Percentiles rank a stretch among this genome's conserved stretches.
phyloP scores from a whole-genome alignment of 2,329 filamentous ascomycete species.

The Ceratocystis alfenasii region DNA sequence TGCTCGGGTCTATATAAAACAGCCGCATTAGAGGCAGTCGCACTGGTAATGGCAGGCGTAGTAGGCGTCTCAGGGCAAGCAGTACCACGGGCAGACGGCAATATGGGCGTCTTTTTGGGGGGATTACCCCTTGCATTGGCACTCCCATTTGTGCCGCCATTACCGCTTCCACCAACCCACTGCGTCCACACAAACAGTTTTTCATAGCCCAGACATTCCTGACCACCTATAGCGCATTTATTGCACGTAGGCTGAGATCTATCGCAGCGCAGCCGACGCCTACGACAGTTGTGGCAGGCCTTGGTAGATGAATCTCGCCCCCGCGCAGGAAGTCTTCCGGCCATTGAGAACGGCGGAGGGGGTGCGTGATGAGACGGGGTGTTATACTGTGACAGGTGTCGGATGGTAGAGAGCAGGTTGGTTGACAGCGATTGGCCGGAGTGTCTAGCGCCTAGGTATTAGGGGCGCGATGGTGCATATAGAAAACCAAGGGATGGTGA shows the following conservation, averaged over 20 bases:
- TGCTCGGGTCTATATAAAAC: neutral
- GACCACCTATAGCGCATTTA: conserved; percentile 44
- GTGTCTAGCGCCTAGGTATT: neutral
- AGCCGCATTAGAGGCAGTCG: neutral
- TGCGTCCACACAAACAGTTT: conserved; percentile 49
- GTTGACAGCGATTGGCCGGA: neutral
- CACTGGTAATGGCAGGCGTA: neutral
- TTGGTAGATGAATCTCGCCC: conserved; percentile 26
- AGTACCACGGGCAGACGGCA: neutral
- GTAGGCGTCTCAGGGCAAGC: neutral
- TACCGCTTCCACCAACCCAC: conserved; percentile 17
- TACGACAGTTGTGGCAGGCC: conserved; percentile 51
- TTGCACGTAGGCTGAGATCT: conserved; percentile 46
- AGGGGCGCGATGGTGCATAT: no score
- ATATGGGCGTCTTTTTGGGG: neutral
- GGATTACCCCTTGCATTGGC: neutral
- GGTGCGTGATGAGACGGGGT: no score
- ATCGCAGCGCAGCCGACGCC: conserved; percentile 49
- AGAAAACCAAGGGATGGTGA: no score
- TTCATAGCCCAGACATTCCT: conserved; percentile 51
- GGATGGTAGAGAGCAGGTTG: neutral
- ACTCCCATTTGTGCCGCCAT: neutral
- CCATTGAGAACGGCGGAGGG: neutral
- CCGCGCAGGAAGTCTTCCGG: conserved; percentile 10
- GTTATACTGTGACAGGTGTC: no score